Base-by-base conservation (phyloP, 2,329 filamentous ascomycete genomes). In the Calonectria pteridis region DNA sequence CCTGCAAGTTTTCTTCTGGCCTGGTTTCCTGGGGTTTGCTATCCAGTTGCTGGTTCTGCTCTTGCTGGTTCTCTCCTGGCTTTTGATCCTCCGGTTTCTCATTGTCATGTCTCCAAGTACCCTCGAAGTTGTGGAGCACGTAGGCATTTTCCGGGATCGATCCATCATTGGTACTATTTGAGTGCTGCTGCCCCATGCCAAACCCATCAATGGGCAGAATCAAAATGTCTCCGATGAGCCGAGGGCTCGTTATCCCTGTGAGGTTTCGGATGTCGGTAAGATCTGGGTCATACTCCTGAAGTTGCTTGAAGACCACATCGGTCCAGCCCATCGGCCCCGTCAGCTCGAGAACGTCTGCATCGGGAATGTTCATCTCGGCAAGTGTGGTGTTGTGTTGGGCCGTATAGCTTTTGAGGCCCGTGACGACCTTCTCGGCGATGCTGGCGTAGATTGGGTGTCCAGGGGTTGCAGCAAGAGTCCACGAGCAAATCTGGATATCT, bases 401-500 rank as follows among this genome's bases (percentile, higher is more conserved):
- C 16, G 74, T 58, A 28, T 81, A 68, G 1, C 76, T 72, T 16
- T 77, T 71, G 0, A 84, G 70, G 9, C 75, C 74, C 3, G 66
- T 33, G 10, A 84, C 43, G 13, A 81, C 76, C 10, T 73, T 74
- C 4, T 72, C 69, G 13, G 74, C 74, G 77, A 82, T 82, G 18
- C 66, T 76, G 29, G 40, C 49, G 64, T 84, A 82, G 0, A 84
- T 66, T 0, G 83, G 79, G 43, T 84, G 83, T 0, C 82, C 78
- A 0, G 83, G 82, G 0, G 80, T 80, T 0, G 81, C 81, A 16
- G 82, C 82, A 50, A 84, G 82, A 23, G 83, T 83, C 82, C 83
- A 84, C 67, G 84, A 83, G 71, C 83, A 83, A 58, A 84, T 83
- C 73, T 83, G 81, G 6, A 84, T 72, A 51, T 73, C 76, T 62